Percentiles rank a stretch among this genome's conserved stretches.
These are phyloP conservation scores for Aspergillus candidus DNA, from an alignment of 2,329 filamentous ascomycete genomes.

Conservation along the genomic window DNA sequence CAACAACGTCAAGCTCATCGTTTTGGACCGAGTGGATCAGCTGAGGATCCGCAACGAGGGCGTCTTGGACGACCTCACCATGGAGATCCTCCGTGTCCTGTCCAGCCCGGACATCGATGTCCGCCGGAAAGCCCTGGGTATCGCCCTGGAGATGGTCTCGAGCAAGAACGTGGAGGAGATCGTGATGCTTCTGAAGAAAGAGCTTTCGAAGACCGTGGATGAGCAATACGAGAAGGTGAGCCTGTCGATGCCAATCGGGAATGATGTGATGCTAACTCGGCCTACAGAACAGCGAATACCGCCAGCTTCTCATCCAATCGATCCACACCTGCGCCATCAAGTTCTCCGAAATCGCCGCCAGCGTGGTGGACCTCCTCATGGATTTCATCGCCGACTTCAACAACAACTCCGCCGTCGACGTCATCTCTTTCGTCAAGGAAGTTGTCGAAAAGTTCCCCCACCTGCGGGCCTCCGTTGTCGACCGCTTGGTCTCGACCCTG, in stretches of 20 bases:
- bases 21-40: conserved; percentile 87
- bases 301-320: conserved; percentile 88
- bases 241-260: neutral
- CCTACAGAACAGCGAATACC: conserved; percentile 73
- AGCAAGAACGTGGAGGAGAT: conserved; percentile 99
- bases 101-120: conserved; percentile 96
- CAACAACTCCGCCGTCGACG: conserved; percentile 91
- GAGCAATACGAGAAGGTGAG: conserved; percentile 89
- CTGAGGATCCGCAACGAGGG: conserved; percentile 82
- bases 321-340: conserved; percentile 99
- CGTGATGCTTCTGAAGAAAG: conserved; percentile 91
- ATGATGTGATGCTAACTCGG: conserved; percentile 16
- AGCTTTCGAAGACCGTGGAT: conserved; percentile 93
- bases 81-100: conserved; percentile 93
- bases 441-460: conserved; percentile 97
- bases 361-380: conserved; percentile 94
- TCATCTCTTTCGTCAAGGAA: conserved; percentile 98
- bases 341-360: conserved; percentile 95
- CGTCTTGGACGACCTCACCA: conserved; percentile 84
- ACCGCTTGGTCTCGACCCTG: conserved; percentile 80
- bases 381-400: conserved; percentile 99
- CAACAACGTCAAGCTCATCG: conserved; percentile 98
- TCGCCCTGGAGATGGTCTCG: conserved; percentile 95
- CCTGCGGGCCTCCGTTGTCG: conserved; percentile 78
- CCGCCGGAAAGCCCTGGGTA: conserved; percentile 78